Percentiles rank a stretch among this genome's conserved stretches.
phyloP scores from a whole-genome alignment of 1,284 basidiomycete species.

The Quambalaria eucalypti region DNA sequence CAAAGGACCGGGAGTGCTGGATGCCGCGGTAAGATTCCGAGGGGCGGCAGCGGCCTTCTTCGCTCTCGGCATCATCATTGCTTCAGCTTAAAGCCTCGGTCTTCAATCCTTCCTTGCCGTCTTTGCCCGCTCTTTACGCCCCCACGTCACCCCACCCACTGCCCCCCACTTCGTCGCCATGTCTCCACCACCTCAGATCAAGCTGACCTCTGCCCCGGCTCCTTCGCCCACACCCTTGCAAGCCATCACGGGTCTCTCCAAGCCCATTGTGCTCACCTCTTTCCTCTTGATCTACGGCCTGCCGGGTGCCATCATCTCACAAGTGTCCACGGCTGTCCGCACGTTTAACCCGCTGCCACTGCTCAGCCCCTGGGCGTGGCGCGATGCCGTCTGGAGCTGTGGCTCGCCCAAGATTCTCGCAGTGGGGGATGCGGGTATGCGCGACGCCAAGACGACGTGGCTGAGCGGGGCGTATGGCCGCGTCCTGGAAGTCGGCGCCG shows the following conservation, averaged over 20 bases:
- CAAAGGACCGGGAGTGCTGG: no score
- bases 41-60: no score
- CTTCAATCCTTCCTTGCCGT: no score
- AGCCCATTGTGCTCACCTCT: neutral
- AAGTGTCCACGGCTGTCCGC: neutral
- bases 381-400: conserved; percentile 11
- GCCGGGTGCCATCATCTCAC: neutral
- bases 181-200: neutral
- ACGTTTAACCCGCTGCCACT: neutral
- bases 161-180: neutral
- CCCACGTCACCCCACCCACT: neutral
- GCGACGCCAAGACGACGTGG: conserved; percentile 13
- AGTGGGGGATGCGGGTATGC: conserved; percentile 8
- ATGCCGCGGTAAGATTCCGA: no score
- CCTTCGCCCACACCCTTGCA: neutral
- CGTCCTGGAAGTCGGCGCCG: conserved; percentile 31
- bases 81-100: no score
- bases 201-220: neutral
- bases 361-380: conserved; percentile 1
- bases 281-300: neutral
- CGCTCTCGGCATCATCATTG: no score
- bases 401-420: conserved; percentile 14
- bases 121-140: no score
- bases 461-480: conserved; percentile 17
- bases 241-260: neutral